Percentiles rank a stretch among this genome's conserved stretches.
Conservation (phyloP, 371 early-diverging fungal species). For the Mucor irregularis region DNA sequence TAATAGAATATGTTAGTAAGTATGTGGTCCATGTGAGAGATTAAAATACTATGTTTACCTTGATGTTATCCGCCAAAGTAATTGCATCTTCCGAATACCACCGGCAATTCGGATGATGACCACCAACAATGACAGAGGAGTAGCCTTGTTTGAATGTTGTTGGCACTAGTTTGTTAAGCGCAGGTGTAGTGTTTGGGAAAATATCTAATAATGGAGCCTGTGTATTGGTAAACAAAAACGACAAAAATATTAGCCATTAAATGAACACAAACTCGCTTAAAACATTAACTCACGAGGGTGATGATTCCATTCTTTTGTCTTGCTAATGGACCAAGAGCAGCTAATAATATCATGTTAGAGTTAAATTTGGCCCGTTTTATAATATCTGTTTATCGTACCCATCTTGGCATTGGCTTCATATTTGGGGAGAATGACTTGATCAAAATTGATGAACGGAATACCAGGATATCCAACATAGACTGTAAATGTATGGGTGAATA, state of each 20-base stretch:
- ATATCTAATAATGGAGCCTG: constrained; percentile 25
- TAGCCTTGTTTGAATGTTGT: constrained; percentile 1
- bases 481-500: too few species aligned
- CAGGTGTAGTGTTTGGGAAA: not conserved
- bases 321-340: constrained; percentile 44
- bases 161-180: constrained; percentile 1
- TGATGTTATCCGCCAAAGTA: constrained; percentile 33
- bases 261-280: too few species aligned
- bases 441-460: constrained; percentile 48
- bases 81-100: constrained; percentile 52
- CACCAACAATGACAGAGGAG: constrained; percentile 39
- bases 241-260: not conserved
- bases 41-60: constrained; percentile 19
- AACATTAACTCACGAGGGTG: constrained; percentile 25
- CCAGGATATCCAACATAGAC: constrained; percentile 46
- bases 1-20: not conserved
- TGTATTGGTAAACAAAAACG: not conserved
- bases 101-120: constrained; percentile 38
- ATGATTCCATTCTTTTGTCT: constrained; percentile 45
- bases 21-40: not conserved
- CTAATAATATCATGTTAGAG: constrained; percentile 11
- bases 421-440: constrained; percentile 44
- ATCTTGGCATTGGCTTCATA: constrained; percentile 48
- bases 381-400: constrained; percentile 17
- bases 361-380: not conserved